phyloP scores from a whole-genome alignment of 2,329 filamentous ascomycete genomes.

The Sclerotinia trifoliorum region DNA sequence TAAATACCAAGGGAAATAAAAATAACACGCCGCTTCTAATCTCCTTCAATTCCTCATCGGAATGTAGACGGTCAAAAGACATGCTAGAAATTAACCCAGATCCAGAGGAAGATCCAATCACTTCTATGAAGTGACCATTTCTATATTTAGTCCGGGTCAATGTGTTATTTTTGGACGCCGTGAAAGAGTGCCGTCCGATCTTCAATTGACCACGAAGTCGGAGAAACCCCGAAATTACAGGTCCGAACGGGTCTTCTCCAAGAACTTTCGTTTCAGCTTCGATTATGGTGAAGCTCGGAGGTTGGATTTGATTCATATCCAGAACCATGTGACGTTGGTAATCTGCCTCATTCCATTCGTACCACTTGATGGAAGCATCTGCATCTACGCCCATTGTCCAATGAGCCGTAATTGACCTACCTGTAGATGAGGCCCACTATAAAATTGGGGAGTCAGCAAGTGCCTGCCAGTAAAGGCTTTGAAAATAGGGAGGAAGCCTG shows the following conservation, averaged over 20 bases:
- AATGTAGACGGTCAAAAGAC: not conserved
- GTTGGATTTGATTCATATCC: not conserved
- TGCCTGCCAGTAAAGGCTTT: not conserved
- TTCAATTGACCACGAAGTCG: not conserved
- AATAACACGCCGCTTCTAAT: not conserved
- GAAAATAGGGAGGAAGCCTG: not conserved
- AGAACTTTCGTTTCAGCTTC: not conserved
- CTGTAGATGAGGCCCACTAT: constrained; percentile 7
- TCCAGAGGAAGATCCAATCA: not conserved
- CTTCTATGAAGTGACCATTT: not conserved
- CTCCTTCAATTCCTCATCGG: not conserved
- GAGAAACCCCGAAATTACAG: not conserved
- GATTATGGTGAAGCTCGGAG: not conserved
- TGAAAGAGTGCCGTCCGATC: not conserved
- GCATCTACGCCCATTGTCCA: not conserved
- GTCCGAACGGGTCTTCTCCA: not conserved
- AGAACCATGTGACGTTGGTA: not conserved
- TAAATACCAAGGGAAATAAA: not conserved
- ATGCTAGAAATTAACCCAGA: not conserved
- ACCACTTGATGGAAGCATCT: not conserved
- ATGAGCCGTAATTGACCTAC: not conserved
- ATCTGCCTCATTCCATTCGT: not conserved
- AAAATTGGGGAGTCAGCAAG: not conserved
- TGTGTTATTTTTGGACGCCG: not conserved
- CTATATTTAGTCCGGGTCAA: not conserved